Evolutionary conservation across 2,329 filamentous ascomycete genomes (phyloP), one percentile per base, ranked within the genome.

Genomic region (Pleoardoris graminearum): DNA sequence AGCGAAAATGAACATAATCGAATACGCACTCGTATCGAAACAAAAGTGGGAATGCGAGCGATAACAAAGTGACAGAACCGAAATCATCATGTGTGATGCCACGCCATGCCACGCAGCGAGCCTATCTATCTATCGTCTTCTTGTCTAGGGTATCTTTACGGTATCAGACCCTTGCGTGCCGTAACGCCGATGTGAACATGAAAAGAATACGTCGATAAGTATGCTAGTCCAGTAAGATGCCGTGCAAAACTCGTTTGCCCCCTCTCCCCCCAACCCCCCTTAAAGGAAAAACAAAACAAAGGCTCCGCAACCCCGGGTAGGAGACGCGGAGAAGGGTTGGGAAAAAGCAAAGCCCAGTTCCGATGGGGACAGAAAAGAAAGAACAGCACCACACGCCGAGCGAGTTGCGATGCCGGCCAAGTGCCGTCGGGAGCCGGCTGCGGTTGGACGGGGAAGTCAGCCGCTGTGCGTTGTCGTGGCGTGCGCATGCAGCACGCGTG

Each of bases 111-210:
- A 36, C 8, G 11, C n/a, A n/a, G n/a, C n/a, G n/a, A n/a, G n/a
- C n/a, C n/a, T n/a, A n/a, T 33, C 33, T 36, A 36, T 36, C n/a
- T 36, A n/a, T n/a, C 16, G 14, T 36, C 14, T 7, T 36, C 33
- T n/a, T 36, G 14, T 27, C 38, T 27, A 41, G 38, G 38, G 38
- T 44, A 44, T 44, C 41, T 44, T 23, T 32, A 32, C 11, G 19
- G 36, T 23, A 38, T 23, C 36, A 22, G n/a, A 23, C n/a, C 36
- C 11, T n/a, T 41, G n/a, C 22, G 21, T 11, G n/a, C 6, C 4
- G 23, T 23, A 25, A 44, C 27, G 10, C 27, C 27, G 30, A 25
- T 21, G n/a, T 23, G 23, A n/a, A n/a, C n/a, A 43, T 16, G 16
- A 19, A 12, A 10, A 43, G 25, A 17, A 21, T 30, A 30, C 14